These are phyloP conservation scores for Trichoderma semiorbis DNA, from an alignment of 2,329 filamentous ascomycete species.

Conservation along the genomic window DNA sequence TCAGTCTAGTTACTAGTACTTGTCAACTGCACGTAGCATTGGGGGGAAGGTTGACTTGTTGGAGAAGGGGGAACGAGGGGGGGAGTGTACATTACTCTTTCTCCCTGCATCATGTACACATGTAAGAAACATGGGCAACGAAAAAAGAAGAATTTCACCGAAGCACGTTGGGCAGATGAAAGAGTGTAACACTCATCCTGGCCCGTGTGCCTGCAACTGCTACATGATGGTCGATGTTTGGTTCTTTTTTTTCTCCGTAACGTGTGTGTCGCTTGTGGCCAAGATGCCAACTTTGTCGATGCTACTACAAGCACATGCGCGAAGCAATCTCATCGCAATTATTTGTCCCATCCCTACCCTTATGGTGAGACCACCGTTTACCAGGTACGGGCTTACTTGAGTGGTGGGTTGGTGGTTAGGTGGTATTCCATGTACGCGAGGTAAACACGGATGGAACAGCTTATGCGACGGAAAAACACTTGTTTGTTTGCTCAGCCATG, in stretches of 20 bases:
- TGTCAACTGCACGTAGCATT: neutral
- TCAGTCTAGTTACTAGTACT: neutral
- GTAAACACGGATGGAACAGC: neutral
- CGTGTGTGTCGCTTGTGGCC: conserved; percentile 3
- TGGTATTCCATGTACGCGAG: neutral
- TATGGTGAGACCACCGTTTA: neutral
- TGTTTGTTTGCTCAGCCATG: neutral
- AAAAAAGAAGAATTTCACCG: neutral
- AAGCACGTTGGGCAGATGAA: conserved; percentile 3
- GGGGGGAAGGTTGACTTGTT: neutral
- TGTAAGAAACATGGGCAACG: neutral
- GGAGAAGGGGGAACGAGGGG: neutral
- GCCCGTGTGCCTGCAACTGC: neutral
- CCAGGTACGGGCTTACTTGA: neutral
- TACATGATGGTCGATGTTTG: neutral
- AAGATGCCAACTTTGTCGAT: neutral
- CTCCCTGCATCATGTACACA: neutral
- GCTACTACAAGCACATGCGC: neutral
- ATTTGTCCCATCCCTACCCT: neutral
- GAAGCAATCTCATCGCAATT: neutral
- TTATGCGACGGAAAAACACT: neutral
- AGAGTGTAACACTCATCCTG: neutral
- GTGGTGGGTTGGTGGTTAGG: neutral
- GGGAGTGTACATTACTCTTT: neutral
- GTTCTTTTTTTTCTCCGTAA: neutral